Percentiles rank a stretch among this genome's conserved stretches.
Evolutionary conservation across 1,284 basidiomycete species (phyloP).

Genomic region (Phlebopus sp.): DNA sequence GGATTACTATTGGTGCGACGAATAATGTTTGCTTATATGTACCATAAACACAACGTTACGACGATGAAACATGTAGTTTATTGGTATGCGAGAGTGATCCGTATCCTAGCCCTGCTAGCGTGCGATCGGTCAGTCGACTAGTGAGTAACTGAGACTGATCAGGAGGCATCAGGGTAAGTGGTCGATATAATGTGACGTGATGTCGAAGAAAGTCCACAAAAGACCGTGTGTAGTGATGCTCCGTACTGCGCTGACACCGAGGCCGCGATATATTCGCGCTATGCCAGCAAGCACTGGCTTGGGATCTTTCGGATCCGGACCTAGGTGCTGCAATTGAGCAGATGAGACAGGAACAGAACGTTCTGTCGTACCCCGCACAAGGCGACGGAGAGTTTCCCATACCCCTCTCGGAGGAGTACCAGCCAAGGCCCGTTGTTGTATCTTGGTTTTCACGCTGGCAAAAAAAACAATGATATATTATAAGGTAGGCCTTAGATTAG

Average conservation of each 20-base stretch:
- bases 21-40: slow-evolving; percentile 12
- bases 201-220: slow-evolving; percentile 81
- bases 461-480: neutral
- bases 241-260: slow-evolving; percentile 80
- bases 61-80: slow-evolving; percentile 19
- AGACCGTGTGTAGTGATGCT: slow-evolving; percentile 83
- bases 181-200: slow-evolving; percentile 73
- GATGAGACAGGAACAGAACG: neutral
- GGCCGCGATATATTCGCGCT: slow-evolving; percentile 76
- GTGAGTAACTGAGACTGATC: slow-evolving; percentile 5
- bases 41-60: slow-evolving; percentile 20
- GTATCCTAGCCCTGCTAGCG: slow-evolving; percentile 8
- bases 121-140: slow-evolving; percentile 16
- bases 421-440: slow-evolving; percentile 85
- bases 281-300: slow-evolving; percentile 70
- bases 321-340: slow-evolving; percentile 36
- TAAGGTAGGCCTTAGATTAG: neutral
- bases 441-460: slow-evolving; percentile 85
- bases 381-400: slow-evolving; percentile 70
- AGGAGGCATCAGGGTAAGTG: slow-evolving; percentile 44
- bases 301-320: slow-evolving; percentile 70
- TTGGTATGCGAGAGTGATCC: slow-evolving; percentile 11
- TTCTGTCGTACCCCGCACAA: slow-evolving; percentile 61
- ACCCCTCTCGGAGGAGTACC: slow-evolving; percentile 67
- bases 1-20: neutral